These are phyloP conservation scores for Nidula microcarpa DNA, from an alignment of 768 basidiomycete species.

Conservation along the genomic window DNA sequence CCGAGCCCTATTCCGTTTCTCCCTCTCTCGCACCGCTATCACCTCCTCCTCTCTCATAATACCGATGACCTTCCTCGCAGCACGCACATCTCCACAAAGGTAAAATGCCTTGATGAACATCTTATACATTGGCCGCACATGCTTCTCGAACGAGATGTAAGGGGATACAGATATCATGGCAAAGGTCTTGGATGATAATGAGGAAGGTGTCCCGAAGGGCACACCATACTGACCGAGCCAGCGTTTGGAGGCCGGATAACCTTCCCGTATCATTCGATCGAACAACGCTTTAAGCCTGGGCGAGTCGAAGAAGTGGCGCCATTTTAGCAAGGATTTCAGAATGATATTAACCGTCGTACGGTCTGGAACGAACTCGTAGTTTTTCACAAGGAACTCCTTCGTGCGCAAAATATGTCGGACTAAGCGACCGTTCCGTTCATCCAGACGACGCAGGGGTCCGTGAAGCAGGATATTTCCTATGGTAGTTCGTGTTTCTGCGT, in stretches of 20 bases:
- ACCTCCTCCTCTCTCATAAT: slow-evolving; percentile 48
- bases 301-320: slow-evolving; percentile 40
- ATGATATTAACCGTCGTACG: slow-evolving; percentile 70
- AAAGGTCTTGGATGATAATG: slow-evolving; percentile 9
- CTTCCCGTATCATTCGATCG: slow-evolving; percentile 55
- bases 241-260: slow-evolving; percentile 46
- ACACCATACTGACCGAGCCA: slow-evolving; percentile 24
- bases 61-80: slow-evolving; percentile 49
- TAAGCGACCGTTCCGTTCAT: slow-evolving; percentile 37
- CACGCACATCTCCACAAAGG: slow-evolving; percentile 46
- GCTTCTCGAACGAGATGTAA: slow-evolving; percentile 49
- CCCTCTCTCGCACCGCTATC: slow-evolving; percentile 20
- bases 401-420: slow-evolving; percentile 39
- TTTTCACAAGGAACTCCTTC: slow-evolving; percentile 37
- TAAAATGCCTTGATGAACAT: slow-evolving; percentile 70
- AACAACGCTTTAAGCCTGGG: slow-evolving; percentile 52
- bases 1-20: slow-evolving; percentile 25
- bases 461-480: slow-evolving; percentile 60
- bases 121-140: slow-evolving; percentile 67
- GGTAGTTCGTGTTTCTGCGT: slow-evolving; percentile 28
- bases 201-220: slow-evolving; percentile 41
- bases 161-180: slow-evolving; percentile 33
- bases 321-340: slow-evolving; percentile 55
- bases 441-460: slow-evolving; percentile 26
- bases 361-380: slow-evolving; percentile 56